phyloP scores from a whole-genome alignment of 2,329 filamentous ascomycete species.

The Pseudogymnoascus sp. region DNA sequence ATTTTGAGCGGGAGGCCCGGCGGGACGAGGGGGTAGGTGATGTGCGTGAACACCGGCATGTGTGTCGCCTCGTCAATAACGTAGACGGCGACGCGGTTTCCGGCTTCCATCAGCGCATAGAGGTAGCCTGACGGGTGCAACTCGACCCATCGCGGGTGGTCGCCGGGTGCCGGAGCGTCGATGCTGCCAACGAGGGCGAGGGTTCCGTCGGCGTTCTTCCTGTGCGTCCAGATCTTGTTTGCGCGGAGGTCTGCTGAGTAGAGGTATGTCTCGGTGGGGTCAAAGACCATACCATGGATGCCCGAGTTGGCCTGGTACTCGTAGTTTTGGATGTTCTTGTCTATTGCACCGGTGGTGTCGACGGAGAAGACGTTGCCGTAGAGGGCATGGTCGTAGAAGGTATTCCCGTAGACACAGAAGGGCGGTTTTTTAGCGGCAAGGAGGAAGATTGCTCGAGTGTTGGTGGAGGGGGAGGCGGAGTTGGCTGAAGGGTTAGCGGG shows the following conservation, averaged over 20 bases:
- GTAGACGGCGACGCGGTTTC: slow-evolving; percentile 76
- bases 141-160: slow-evolving; percentile 84
- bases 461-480: slow-evolving; percentile 60
- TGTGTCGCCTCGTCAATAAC: slow-evolving; percentile 66
- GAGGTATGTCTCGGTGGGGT: slow-evolving; percentile 63
- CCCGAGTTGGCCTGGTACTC: slow-evolving; percentile 61
- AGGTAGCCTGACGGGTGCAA: slow-evolving; percentile 74
- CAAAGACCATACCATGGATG: slow-evolving; percentile 78
- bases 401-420: slow-evolving; percentile 80
- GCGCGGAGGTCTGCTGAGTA: slow-evolving; percentile 72
- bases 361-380: slow-evolving; percentile 71
- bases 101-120: slow-evolving; percentile 84
- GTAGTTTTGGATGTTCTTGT: slow-evolving; percentile 63
- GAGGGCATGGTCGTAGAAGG: slow-evolving; percentile 80
- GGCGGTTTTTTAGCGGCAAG: slow-evolving; percentile 71
- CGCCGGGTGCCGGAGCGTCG: slow-evolving; percentile 59
- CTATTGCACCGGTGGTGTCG: slow-evolving; percentile 47
- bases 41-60: slow-evolving; percentile 70
- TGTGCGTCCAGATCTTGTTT: slow-evolving; percentile 80
- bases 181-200: slow-evolving; percentile 65
- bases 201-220: slow-evolving; percentile 55
- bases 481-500: slow-evolving; percentile 39
- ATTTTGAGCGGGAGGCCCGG: slow-evolving; percentile 52
- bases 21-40: slow-evolving; percentile 71
- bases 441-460: slow-evolving; percentile 84